Conservation (phyloP, 2,329 filamentous ascomycete genomes). For the Karstenula rhodostoma region DNA sequence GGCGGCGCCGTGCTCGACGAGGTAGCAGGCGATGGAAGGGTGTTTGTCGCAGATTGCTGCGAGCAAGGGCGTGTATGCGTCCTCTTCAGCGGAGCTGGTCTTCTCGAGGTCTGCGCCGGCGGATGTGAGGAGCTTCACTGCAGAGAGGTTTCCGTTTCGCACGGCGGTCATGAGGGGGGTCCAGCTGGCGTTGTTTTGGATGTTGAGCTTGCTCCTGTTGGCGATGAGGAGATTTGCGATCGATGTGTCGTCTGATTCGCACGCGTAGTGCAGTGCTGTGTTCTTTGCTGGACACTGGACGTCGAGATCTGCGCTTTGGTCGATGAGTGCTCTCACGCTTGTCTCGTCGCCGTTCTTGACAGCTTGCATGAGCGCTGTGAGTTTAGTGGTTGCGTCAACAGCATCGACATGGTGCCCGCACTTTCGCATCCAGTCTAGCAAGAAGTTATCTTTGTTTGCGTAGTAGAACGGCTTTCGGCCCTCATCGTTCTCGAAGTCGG, state of each 20-base stretch:
- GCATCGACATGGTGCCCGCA: constrained; percentile 6
- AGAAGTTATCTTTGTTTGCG: constrained; percentile 5
- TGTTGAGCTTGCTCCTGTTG: not conserved
- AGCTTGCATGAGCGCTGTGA: constrained; percentile 8
- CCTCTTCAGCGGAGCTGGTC: not conserved
- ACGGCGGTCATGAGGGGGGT: constrained; percentile 4
- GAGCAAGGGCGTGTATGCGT: not conserved
- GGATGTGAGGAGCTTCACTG: constrained; percentile 1
- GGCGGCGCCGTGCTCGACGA: not conserved
- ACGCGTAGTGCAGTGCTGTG: constrained; percentile 8
- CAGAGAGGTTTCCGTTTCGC: constrained; percentile 1
- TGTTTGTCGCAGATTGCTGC: not conserved
- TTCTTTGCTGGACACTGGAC: constrained; percentile 9
- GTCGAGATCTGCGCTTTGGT: constrained; percentile 1
- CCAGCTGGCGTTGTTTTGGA: not conserved
- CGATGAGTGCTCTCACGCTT: not conserved
- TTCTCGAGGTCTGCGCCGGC: constrained; percentile 1
- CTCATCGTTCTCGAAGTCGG: constrained; percentile 3
- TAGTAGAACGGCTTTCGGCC: constrained; percentile 7
- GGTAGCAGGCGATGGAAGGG: not conserved
- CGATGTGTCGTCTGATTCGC: not conserved
- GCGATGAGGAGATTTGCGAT: not conserved
- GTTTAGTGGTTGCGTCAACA: not conserved
- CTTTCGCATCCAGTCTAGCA: constrained; percentile 8
- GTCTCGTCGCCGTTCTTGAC: not conserved